Conservation (phyloP, 805 yeast genomes). For the Sungouiozyma intestinalis region DNA sequence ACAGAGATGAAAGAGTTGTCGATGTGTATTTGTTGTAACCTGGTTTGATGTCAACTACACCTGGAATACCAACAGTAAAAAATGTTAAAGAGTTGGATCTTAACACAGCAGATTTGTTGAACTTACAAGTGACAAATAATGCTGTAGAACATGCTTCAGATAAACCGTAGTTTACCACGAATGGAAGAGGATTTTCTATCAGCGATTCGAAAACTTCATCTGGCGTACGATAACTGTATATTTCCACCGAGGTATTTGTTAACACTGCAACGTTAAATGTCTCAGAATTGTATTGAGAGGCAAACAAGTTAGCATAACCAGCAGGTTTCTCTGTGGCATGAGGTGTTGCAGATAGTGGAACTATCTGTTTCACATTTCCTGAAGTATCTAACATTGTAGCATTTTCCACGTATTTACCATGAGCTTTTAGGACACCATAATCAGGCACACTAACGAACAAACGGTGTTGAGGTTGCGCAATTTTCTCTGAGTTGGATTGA, state of each 20-base stretch:
- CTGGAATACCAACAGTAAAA: conserved; percentile 34
- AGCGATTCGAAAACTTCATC: conserved; percentile 63
- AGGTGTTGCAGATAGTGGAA: conserved; percentile 58
- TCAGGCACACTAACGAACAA: conserved; percentile 75
- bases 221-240: conserved; percentile 71
- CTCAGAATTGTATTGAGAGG: conserved; percentile 66
- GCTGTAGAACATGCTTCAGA: conserved; percentile 88
- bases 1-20: conserved; percentile 22
- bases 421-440: conserved; percentile 69
- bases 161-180: conserved; percentile 70
- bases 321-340: conserved; percentile 63
- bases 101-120: conserved; percentile 44
- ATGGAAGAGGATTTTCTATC: conserved; percentile 58
- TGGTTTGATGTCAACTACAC: conserved; percentile 35
- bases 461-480: conserved; percentile 25
- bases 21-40: conserved; percentile 27
- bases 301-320: conserved; percentile 79
- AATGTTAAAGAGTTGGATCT: conserved; percentile 36
- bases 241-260: conserved; percentile 67
- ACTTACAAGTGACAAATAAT: conserved; percentile 70
- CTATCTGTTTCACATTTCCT: conserved; percentile 59
- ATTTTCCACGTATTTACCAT: conserved; percentile 64
- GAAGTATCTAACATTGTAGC: conserved; percentile 61
- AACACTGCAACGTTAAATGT: conserved; percentile 71
- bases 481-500: background rate